Conservation (phyloP, 2,329 filamentous ascomycete genomes). For the Stemphylium vesicarium region DNA sequence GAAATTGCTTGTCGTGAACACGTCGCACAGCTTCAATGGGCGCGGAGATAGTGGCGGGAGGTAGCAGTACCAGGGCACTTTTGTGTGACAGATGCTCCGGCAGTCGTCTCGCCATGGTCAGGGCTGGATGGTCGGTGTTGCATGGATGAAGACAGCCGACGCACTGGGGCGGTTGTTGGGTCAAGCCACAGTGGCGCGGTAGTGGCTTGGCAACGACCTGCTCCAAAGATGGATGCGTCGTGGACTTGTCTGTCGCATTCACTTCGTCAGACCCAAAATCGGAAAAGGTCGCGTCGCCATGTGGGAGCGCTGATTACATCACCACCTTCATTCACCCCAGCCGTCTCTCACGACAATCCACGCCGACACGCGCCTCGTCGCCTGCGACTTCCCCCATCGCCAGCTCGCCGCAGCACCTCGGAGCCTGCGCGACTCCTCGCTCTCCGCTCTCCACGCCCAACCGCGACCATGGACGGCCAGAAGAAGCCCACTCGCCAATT, state of each 20-base stretch:
- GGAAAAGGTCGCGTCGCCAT: conserved; percentile 37
- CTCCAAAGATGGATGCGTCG: conserved; percentile 23
- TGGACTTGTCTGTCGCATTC: conserved; percentile 22
- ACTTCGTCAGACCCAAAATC: conserved; percentile 17
- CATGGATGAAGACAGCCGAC: not conserved
- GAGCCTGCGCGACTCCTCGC: conserved; percentile 19
- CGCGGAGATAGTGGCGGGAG: conserved; percentile 25
- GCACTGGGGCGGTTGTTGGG: not conserved
- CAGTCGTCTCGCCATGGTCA: conserved; percentile 20
- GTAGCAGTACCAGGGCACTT: conserved; percentile 34
- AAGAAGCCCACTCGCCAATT: conserved; percentile 48
- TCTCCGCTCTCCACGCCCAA: conserved; percentile 8
- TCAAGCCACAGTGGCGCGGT: conserved; percentile 7
- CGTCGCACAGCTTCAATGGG: conserved; percentile 37
- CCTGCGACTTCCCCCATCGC: conserved; percentile 20
- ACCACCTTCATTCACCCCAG: conserved; percentile 4
- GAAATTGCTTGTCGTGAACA: conserved; percentile 33
- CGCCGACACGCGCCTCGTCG: conserved; percentile 21
- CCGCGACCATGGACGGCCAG: conserved; percentile 41
- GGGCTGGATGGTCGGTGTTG: not conserved
- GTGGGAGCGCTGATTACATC: conserved; percentile 33
- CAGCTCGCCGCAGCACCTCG: conserved; percentile 31
- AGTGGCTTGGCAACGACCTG: conserved; percentile 24
- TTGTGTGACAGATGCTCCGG: conserved; percentile 33
- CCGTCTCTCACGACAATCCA: conserved; percentile 20